Evolutionary conservation across 345 rosid genomes (phyloP).

Genomic region (Camelina hispida): DNA sequence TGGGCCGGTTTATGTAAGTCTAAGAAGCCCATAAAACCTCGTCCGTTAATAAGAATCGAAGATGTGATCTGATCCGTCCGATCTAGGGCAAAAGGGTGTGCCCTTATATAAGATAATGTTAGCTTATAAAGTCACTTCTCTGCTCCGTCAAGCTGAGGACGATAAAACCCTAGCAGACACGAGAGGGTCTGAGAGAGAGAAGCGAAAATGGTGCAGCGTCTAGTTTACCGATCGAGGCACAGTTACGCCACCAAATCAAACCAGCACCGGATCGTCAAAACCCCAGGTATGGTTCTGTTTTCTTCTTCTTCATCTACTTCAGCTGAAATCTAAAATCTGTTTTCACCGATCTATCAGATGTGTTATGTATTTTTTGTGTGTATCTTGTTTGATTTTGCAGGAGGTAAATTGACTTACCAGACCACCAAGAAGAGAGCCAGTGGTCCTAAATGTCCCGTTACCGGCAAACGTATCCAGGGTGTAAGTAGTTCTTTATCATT

Average conservation of each 20-base stretch:
- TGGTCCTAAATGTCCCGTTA: slow-evolving; percentile 91
- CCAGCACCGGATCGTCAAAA: slow-evolving; percentile 91
- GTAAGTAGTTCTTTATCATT: slow-evolving; percentile 48
- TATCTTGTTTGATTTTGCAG: slow-evolving; percentile 40
- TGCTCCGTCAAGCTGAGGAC: slow-evolving; percentile 45
- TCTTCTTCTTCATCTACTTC: background rate
- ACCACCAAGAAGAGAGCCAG: slow-evolving; percentile 82
- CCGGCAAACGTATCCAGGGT: slow-evolving; percentile 95
- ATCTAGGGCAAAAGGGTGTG: slow-evolving; percentile 53
- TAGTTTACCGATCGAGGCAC: slow-evolving; percentile 84
- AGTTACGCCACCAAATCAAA: slow-evolving; percentile 96
- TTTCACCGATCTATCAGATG: background rate
- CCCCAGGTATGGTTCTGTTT: slow-evolving; percentile 60
- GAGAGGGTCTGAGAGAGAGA: slow-evolving; percentile 10
- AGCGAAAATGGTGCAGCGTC: slow-evolving; percentile 88
- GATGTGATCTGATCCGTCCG: slow-evolving; percentile 23
- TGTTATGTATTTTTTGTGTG: slow-evolving; percentile 14
- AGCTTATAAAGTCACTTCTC: background rate
- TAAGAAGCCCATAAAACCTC: background rate
- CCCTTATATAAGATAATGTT: slow-evolving; percentile 3
- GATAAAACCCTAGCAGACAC: slow-evolving; percentile 46
- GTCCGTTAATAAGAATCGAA: slow-evolving; percentile 7
- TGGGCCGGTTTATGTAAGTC: background rate
- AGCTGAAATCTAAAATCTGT: background rate
- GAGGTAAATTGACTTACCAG: slow-evolving; percentile 92